Conservation (phyloP, 768 basidiomycete genomes). For the Hypholoma fasciculare region DNA sequence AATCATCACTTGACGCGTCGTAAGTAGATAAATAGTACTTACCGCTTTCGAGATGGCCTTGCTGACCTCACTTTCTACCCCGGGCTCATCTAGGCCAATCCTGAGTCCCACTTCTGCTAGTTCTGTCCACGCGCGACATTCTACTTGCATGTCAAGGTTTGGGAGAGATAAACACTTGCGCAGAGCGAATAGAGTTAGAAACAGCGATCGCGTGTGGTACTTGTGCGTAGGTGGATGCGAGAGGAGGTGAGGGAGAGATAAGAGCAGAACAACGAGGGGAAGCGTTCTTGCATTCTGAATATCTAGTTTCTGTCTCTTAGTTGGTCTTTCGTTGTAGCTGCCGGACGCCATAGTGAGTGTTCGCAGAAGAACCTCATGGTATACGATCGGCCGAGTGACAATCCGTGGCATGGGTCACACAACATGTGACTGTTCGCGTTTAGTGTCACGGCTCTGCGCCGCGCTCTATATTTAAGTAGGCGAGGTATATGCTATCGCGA, state of each 20-base stretch:
- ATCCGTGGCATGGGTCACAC: no score
- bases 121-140: conserved; percentile 72
- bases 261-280: conserved; percentile 49
- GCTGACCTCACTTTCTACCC: conserved; percentile 62
- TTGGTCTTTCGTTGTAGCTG: conserved; percentile 3
- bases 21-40: conserved; percentile 27
- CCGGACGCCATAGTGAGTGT: not conserved
- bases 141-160: conserved; percentile 54
- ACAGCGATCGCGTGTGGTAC: conserved; percentile 53
- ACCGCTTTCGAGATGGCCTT: conserved; percentile 72
- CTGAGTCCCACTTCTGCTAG: conserved; percentile 69
- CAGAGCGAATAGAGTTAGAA: conserved; percentile 55
- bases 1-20: conserved; percentile 1
- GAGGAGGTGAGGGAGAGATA: conserved; percentile 61
- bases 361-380: not conserved
- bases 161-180: conserved; percentile 52
- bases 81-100: conserved; percentile 49
- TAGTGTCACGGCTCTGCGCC: no score
- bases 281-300: conserved; percentile 17
- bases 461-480: no score
- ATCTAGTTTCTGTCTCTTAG: conserved; percentile 15
- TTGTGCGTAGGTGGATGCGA: conserved; percentile 65
- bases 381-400: no score
- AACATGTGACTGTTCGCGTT: no score
- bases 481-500: no score